Evolutionary conservation across 2,329 filamentous ascomycete species (phyloP), one percentile per base, ranked within the genome.

Genomic region (Verticillium nubilum): DNA sequence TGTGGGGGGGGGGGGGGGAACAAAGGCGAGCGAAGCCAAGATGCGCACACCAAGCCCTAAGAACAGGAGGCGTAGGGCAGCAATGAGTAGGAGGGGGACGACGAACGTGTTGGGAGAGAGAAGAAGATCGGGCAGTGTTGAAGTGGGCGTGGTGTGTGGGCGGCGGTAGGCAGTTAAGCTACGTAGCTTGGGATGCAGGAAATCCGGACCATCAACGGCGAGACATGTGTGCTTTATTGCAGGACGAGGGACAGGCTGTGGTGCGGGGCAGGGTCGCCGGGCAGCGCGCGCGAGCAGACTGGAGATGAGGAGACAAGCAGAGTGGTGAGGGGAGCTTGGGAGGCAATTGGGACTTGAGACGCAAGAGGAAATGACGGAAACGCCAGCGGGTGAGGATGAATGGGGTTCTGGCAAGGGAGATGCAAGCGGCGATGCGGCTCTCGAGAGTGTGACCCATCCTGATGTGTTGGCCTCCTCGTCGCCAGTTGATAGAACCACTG

Each of bases 401-500:
- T 67, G 70, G 57, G 57, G 47, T 58, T 28, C 29, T 54, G 13
- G 57, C 29, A 53, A 58, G 29, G 60, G 67, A 83, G 79, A 84
- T 80, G 81, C 82, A 84, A 78, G 81, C 81, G 74, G 75, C 79
- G 77, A 85, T 87, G 84, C 84, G 85, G 85, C 85, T 86, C 83
- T 86, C 80, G 63, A 82, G 76, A 82, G 82, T 85, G 83, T 83
- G 84, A 85, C 84, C 84, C 83, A 85, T 86, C 78, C 80, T 90
- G 91, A 92, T 96, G 92, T 89, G 91, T 83, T 96, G 92, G 91
- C 91, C 88, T 80, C 81, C 82, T 88, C 82, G 82, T 86, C 84
- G 84, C 90, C 90, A 94, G 88, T 93, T 86, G 83, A 87, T 85
- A 80, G 80, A 83, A 77, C 75, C 78, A 79, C 78, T 81, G 68